Percentiles rank a stretch among this genome's conserved stretches.
These are phyloP conservation scores for Sechiopsis laciniata DNA, from an alignment of 306 rosid species.

Conservation along the genomic window DNA sequence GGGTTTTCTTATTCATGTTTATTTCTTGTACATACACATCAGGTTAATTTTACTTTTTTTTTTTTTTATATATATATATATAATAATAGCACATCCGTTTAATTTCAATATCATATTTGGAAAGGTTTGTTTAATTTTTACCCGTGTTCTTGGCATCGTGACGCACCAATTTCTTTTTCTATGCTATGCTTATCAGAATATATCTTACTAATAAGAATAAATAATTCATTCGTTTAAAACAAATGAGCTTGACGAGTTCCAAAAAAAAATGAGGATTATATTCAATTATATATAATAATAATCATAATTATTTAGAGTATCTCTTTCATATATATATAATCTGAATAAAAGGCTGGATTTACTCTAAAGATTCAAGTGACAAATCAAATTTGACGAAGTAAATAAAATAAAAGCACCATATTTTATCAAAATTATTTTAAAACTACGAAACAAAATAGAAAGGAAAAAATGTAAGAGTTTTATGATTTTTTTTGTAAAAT, in stretches of 20 bases:
- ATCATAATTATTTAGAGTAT: neutral
- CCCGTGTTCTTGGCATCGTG: neutral
- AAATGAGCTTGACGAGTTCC: neutral
- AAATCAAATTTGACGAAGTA: too few relatives aligned
- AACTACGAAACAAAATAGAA: too few relatives aligned
- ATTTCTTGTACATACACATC: constrained; percentile 13
- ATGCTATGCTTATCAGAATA: neutral
- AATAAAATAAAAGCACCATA: too few relatives aligned
- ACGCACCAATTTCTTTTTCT: neutral
- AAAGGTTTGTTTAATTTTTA: neutral
- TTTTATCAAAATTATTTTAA: neutral
- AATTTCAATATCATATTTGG: neutral
- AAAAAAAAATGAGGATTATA: too few relatives aligned
- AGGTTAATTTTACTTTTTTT: neutral
- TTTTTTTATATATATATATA: too few relatives aligned
- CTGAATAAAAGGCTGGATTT: neutral
- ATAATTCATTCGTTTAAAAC: too few relatives aligned
- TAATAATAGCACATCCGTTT: neutral
- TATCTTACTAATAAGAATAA: neutral
- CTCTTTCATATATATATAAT: neutral
- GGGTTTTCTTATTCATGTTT: constrained; percentile 13
- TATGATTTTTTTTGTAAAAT: too few relatives aligned
- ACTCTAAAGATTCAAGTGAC: neutral
- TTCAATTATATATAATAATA: neutral
- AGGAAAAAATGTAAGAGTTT: too few relatives aligned